Evolutionary conservation across 2,329 filamentous ascomycete species (phyloP), one percentile per base, ranked within the genome.

Genomic region (Penicillium aurantiogriseum): DNA sequence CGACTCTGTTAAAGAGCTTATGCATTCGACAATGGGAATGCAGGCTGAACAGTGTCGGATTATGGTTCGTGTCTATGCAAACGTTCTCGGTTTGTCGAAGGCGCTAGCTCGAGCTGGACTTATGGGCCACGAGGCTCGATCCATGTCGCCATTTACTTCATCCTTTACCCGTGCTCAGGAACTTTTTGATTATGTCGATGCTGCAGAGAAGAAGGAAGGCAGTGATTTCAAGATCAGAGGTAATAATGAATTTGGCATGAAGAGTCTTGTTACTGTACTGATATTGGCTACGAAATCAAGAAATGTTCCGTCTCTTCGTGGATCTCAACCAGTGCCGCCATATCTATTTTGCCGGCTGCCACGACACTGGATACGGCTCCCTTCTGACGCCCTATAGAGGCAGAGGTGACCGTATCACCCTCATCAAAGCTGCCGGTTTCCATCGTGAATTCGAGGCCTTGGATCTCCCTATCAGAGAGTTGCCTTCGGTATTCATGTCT

Each of bases 311-410:
- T 3, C 74, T 86, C 1, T 85, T 84, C 59, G 80, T 78, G 35
- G 81, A 85, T 45, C 84, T 83, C 63, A 73, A 78, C 4, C 83
- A 86, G 65, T 88, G 86, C 74, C 84, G 83, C 63, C 85, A 87
- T 67, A 85, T 88, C 36, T 84, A 83, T 65, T 84, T 86, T 56
- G 86, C 84, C 5, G 84, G 81, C 39, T 88, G 85, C 64, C 84
- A 87, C 62, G 83, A 88, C 63, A 76, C 76, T 25, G 80, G 81
- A 50, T 86, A 87, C 66, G 71, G 85, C 45, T 79, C 82, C 8
- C 77, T 85, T 47, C 73, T 88, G 27, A 81, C 78, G 5, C 81
- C 81, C 8, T 82, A 83, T 63, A 74, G 73, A 43, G 80, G 79
- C 43, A 76, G 79, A 56, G 69, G 72, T 8, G 77, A 82, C 25